These are phyloP conservation scores for Cetraspora pellucida DNA, from an alignment of 192 early-diverging fungal species.

Conservation along the genomic window DNA sequence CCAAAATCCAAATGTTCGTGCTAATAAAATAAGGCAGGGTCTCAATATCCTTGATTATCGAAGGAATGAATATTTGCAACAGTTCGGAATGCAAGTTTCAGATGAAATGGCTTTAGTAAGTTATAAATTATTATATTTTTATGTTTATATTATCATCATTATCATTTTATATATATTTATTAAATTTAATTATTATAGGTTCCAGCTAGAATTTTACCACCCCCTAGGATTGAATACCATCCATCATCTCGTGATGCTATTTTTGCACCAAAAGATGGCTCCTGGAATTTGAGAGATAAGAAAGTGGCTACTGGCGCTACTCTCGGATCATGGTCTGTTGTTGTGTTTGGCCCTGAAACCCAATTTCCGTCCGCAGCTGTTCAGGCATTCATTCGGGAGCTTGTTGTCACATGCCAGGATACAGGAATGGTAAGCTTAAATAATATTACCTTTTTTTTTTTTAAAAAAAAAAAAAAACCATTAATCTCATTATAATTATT, in stretches of 20 bases:
- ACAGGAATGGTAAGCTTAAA: constrained; percentile 64
- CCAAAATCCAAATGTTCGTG: constrained; percentile 80
- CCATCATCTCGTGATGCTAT: constrained; percentile 45
- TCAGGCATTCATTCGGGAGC: constrained; percentile 72
- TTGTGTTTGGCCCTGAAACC: constrained; percentile 70
- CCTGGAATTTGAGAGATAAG: constrained; percentile 88
- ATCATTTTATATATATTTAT: constrained; percentile 36
- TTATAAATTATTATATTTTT: too few species aligned
- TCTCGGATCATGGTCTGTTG: constrained; percentile 78
- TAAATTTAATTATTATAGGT: constrained; percentile 30
- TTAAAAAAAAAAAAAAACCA: too few species aligned
- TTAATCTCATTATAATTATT: too few species aligned
- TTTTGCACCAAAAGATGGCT: constrained; percentile 66
- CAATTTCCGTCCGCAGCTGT: constrained; percentile 55
- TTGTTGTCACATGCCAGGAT: constrained; percentile 72
- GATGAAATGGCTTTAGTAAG: constrained; percentile 64
- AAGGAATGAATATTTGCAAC: constrained; percentile 71
- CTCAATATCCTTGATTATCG: constrained; percentile 65
- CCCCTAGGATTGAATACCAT: constrained; percentile 75
- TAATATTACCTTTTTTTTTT: too few species aligned
- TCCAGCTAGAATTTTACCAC: constrained; percentile 72
- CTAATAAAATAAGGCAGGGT: constrained; percentile 80
- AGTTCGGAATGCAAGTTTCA: constrained; percentile 74
- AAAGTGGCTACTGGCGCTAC: constrained; percentile 74
- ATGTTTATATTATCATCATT: too few species aligned